Evolutionary conservation across 192 early-diverging fungal species (phyloP).

Genomic region (Podochytrium sp.): DNA sequence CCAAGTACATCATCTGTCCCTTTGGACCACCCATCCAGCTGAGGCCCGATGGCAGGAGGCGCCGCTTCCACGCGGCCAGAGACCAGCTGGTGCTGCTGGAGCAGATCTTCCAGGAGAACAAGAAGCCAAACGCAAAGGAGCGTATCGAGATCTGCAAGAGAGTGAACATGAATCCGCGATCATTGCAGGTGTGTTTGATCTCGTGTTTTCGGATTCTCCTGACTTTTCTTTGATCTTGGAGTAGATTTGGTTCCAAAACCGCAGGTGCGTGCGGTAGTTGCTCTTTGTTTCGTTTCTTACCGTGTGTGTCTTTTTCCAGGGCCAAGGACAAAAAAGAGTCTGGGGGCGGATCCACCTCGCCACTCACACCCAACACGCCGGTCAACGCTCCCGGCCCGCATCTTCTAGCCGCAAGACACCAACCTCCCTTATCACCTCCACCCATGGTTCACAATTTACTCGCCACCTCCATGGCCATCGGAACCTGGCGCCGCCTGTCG

Average conservation of each 20-base stretch:
- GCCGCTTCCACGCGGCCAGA: constrained; percentile 15
- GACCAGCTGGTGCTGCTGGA: constrained; percentile 77
- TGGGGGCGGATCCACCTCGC: background rate
- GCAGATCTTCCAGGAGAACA: constrained; percentile 74
- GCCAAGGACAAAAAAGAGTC: constrained; percentile 73
- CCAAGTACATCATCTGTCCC: constrained; percentile 30
- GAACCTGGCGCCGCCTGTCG: constrained; percentile 28
- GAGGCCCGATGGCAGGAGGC: constrained; percentile 23
- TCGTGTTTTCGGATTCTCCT: background rate
- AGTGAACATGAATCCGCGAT: constrained; percentile 87
- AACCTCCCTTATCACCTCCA: background rate
- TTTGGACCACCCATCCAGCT: constrained; percentile 30
- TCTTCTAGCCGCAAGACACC: too few relatives aligned
- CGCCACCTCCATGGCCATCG: constrained; percentile 23
- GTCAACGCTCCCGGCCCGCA: background rate
- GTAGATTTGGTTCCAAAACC: constrained; percentile 5
- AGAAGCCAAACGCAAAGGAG: constrained; percentile 82
- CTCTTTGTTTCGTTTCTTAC: background rate
- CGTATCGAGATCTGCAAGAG: constrained; percentile 76
- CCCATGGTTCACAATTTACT: background rate
- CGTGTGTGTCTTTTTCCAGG: constrained; percentile 63
- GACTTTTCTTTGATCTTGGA: background rate
- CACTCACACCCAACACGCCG: background rate
- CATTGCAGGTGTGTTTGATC: constrained; percentile 91
- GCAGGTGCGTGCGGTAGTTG: background rate